Evolutionary conservation across 257 asterid species (phyloP).

Genomic region (Gynochthodes officinalis): DNA sequence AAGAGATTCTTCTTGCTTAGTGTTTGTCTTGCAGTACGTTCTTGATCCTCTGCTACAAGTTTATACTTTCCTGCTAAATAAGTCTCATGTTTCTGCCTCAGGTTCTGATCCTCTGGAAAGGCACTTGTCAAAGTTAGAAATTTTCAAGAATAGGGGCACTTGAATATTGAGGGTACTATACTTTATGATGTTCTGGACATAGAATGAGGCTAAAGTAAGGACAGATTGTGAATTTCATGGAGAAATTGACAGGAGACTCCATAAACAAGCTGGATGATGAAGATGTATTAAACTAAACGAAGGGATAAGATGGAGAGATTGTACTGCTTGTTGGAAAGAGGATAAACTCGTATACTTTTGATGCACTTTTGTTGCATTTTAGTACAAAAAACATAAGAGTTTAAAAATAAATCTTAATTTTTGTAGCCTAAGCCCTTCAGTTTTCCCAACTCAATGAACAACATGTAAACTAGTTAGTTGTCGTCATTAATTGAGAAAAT

Average conservation of each 20-base stretch:
- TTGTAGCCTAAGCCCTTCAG: no score
- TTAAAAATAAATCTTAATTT: no score
- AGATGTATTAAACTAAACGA: not conserved
- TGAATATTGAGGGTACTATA: not conserved
- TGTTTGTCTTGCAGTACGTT: not conserved
- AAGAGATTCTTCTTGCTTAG: no score
- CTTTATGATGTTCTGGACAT: not conserved
- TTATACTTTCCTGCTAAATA: not conserved
- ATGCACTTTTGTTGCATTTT: no score
- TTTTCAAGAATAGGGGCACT: not conserved
- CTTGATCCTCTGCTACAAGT: not conserved
- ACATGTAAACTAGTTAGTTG: no score
- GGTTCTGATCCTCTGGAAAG: conserved; percentile 31
- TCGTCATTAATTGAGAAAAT: no score
- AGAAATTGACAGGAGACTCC: not conserved
- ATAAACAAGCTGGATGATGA: not conserved
- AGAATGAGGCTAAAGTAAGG: not conserved
- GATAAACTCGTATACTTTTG: no score
- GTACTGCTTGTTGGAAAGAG: not conserved
- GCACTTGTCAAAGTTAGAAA: not conserved
- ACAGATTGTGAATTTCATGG: not conserved
- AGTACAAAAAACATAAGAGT: no score
- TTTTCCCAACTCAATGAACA: no score
- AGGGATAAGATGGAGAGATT: not conserved
- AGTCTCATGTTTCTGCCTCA: conserved; percentile 17